Evolutionary conservation across 208 protist species (phyloP).

Genomic region (Spongospora subterranea): DNA sequence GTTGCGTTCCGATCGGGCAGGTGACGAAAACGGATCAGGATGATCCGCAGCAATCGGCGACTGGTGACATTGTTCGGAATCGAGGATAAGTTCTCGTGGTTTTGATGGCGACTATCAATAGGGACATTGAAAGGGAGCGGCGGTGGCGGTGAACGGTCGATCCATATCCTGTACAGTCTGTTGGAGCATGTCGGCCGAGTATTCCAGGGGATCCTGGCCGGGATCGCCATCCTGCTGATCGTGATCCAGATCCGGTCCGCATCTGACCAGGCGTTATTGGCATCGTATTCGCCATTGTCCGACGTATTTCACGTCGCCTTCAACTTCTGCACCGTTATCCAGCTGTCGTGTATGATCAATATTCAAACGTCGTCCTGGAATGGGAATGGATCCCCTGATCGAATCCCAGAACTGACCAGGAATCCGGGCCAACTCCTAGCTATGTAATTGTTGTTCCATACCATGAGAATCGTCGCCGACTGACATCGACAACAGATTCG

Average conservation of each 20-base stretch:
- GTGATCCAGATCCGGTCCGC: background rate
- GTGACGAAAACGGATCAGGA: background rate
- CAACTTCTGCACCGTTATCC: background rate
- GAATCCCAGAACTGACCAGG: no score
- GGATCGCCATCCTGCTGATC: background rate
- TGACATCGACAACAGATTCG: background rate
- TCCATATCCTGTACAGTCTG: no score
- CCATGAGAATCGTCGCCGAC: background rate
- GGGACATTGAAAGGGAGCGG: no score
- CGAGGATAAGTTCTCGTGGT: no score
- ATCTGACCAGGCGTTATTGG: background rate
- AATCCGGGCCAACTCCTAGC: no score
- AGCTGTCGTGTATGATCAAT: background rate
- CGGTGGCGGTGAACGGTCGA: no score
- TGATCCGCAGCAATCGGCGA: no score
- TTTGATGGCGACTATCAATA: no score
- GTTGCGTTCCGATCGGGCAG: background rate
- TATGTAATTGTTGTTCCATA: background rate
- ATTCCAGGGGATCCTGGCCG: background rate
- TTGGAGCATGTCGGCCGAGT: no score
- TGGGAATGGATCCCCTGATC: no score
- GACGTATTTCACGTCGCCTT: constrained; percentile 11
- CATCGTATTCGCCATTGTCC: background rate
- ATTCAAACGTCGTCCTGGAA: no score
- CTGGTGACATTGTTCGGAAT: no score